A percentile compares a stretch with the other conserved stretches of the same genome.
These are phyloP conservation scores for Mortierella sp. DNA, from an alignment of 371 early-diverging fungal genomes.

Conservation along the genomic window DNA sequence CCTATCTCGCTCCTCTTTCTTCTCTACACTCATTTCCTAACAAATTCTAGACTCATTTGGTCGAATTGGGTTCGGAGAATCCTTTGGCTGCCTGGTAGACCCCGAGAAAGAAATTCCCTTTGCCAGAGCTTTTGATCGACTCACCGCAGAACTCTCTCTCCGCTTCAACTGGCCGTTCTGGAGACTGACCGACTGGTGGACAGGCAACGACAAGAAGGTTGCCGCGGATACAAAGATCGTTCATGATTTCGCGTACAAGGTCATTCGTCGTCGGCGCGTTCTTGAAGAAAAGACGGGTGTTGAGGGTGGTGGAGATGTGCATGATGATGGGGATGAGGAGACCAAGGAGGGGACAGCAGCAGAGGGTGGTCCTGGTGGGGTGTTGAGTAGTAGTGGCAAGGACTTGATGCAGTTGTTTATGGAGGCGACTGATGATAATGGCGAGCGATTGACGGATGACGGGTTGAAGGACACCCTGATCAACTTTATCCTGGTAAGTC, in stretches of 20 bases:
- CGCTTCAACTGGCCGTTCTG: conserved; percentile 57
- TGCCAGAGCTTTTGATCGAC: conserved; percentile 69
- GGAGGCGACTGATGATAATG: conserved; percentile 64
- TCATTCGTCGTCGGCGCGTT: conserved; percentile 59
- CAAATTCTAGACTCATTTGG: conserved; percentile 59
- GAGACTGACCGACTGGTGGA: conserved; percentile 38
- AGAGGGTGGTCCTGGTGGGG: background rate
- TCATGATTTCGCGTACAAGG: conserved; percentile 59
- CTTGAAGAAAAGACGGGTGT: conserved; percentile 24
- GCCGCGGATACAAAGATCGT: conserved; percentile 19
- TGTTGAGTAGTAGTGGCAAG: conserved; percentile 7
- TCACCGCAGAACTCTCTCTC: conserved; percentile 45
- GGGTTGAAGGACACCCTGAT: conserved; percentile 72
- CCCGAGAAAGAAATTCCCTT: conserved; percentile 58
- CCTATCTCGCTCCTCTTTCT: background rate
- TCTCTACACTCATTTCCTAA: background rate
- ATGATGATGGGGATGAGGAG: conserved; percentile 10
- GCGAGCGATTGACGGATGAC: conserved; percentile 60
- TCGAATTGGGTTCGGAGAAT: conserved; percentile 64
- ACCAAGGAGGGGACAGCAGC: background rate
- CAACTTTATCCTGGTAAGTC: conserved; percentile 61
- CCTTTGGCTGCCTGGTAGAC: conserved; percentile 51
- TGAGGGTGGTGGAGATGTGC: background rate
- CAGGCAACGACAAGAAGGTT: conserved; percentile 21
- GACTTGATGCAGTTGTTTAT: conserved; percentile 74